Evolutionary conservation across 192 early-diverging fungal species (phyloP).

Genomic region (Coemansia sp.): DNA sequence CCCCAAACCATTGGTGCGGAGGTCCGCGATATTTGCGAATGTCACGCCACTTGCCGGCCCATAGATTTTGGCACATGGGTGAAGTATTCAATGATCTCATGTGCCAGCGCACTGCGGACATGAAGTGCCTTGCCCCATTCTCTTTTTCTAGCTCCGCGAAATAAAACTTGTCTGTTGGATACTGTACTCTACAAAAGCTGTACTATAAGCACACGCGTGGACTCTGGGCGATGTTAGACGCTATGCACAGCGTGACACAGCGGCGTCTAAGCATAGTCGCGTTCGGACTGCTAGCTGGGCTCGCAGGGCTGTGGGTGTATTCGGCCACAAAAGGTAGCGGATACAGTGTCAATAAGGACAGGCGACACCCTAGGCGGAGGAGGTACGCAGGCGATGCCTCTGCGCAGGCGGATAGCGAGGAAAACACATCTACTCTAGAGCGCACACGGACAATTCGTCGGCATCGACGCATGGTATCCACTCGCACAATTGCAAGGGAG

Average conservation of each 20-base stretch:
- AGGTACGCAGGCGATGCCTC: slow-evolving; percentile 11
- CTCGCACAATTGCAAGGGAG: slow-evolving; percentile 16
- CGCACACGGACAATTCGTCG: slow-evolving; percentile 47
- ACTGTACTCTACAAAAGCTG: not conserved
- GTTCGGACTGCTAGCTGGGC: slow-evolving; percentile 38
- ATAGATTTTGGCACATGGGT: too few species aligned
- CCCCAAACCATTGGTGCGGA: not conserved
- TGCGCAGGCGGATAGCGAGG: slow-evolving; percentile 2
- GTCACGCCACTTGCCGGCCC: not conserved
- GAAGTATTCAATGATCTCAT: not conserved
- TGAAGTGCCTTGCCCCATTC: not conserved
- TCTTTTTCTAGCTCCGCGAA: not conserved
- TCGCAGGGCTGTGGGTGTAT: slow-evolving; percentile 46
- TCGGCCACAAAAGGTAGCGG: slow-evolving; percentile 15
- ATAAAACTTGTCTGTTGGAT: not conserved
- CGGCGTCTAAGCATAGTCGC: slow-evolving; percentile 39
- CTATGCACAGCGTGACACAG: slow-evolving; percentile 6
- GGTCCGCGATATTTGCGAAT: not conserved
- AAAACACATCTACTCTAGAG: slow-evolving; percentile 8
- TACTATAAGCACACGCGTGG: not conserved
- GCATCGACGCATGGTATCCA: slow-evolving; percentile 21
- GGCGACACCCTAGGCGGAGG: slow-evolving; percentile 19
- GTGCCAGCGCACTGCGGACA: not conserved
- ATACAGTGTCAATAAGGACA: not conserved
- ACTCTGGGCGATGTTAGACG: slow-evolving; percentile 5